These are phyloP conservation scores for Candida tunisiensis DNA, from an alignment of 1,139 yeast species.

Conservation along the genomic window DNA sequence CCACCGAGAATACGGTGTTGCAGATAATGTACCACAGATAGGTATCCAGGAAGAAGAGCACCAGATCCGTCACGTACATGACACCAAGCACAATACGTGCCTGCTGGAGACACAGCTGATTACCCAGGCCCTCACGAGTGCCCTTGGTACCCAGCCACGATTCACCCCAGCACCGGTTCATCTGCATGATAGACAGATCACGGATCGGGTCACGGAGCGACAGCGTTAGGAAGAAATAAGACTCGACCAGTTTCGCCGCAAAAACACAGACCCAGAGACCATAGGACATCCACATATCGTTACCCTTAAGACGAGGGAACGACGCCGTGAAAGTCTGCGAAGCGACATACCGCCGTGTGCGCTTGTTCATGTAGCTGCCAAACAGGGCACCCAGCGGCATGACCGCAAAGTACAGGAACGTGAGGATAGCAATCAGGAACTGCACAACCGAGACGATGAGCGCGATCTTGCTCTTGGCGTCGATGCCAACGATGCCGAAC, in stretches of 20 bases:
- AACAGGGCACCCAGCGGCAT: slow-evolving; percentile 98
- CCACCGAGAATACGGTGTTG: slow-evolving; percentile 90
- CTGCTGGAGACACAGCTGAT: slow-evolving; percentile 62
- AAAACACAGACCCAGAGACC: slow-evolving; percentile 81
- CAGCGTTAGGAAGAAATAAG: slow-evolving; percentile 82
- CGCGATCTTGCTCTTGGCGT: slow-evolving; percentile 56
- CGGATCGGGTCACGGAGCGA: slow-evolving; percentile 93
- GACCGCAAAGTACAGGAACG: slow-evolving; percentile 70
- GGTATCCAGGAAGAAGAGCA: slow-evolving; percentile 95
- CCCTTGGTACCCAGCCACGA: slow-evolving; percentile 52
- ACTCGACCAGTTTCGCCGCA: slow-evolving; percentile 75
- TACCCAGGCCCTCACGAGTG: too few relatives aligned
- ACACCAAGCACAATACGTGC: slow-evolving; percentile 77
- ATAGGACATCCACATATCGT: slow-evolving; percentile 95
- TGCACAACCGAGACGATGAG: slow-evolving; percentile 72
- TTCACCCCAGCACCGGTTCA: slow-evolving; percentile 74
- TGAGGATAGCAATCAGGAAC: slow-evolving; percentile 74
- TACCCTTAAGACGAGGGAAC: slow-evolving; percentile 61
- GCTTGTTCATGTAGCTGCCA: slow-evolving; percentile 79
- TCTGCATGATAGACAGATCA: slow-evolving; percentile 39
- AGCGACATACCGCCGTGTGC: slow-evolving; percentile 80
- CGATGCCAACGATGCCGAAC: slow-evolving; percentile 59
- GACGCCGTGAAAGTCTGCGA: slow-evolving; percentile 95
- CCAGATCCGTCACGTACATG: slow-evolving; percentile 82
- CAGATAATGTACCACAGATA: slow-evolving; percentile 96